Percentiles rank a stretch among this genome's conserved stretches.
These are phyloP conservation scores for Neurospora pannonica DNA, from an alignment of 495 filamentous ascomycete species.

Conservation along the genomic window DNA sequence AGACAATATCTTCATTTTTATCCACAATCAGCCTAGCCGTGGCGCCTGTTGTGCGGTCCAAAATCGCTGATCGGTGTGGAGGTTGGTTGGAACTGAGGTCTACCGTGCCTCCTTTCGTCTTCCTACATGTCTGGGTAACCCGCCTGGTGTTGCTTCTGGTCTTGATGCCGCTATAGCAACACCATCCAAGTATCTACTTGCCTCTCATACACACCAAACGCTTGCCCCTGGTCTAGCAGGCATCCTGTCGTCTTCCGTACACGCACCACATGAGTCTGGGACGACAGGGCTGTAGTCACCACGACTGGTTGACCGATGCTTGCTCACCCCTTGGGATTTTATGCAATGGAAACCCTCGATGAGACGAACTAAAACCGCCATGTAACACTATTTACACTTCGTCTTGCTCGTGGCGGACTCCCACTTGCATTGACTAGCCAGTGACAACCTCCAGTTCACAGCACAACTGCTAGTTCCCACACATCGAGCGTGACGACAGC, in stretches of 20 bases:
- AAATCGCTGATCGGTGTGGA: background rate
- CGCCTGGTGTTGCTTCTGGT: background rate
- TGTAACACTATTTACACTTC: background rate
- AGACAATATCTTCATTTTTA: background rate
- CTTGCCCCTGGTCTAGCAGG: background rate
- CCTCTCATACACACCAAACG: background rate
- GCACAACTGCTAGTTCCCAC: background rate
- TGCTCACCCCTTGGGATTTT: background rate
- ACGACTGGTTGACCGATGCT: background rate
- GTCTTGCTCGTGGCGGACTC: background rate
- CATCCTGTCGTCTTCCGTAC: background rate
- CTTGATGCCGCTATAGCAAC: background rate
- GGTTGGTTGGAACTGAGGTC: background rate
- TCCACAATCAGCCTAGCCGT: background rate
- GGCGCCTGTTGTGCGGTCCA: background rate
- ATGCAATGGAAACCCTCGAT: background rate
- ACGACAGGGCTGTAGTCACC: background rate
- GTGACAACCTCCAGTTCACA: background rate
- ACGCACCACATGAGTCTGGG: background rate
- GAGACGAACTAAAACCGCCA: background rate
- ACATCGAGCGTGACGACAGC: background rate
- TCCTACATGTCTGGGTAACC: background rate
- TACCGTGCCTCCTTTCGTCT: background rate
- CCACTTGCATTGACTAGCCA: background rate
- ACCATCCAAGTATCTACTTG: background rate